These are phyloP conservation scores for Claviceps monticola DNA, from an alignment of 2,329 filamentous ascomycete genomes.

Conservation along the genomic window DNA sequence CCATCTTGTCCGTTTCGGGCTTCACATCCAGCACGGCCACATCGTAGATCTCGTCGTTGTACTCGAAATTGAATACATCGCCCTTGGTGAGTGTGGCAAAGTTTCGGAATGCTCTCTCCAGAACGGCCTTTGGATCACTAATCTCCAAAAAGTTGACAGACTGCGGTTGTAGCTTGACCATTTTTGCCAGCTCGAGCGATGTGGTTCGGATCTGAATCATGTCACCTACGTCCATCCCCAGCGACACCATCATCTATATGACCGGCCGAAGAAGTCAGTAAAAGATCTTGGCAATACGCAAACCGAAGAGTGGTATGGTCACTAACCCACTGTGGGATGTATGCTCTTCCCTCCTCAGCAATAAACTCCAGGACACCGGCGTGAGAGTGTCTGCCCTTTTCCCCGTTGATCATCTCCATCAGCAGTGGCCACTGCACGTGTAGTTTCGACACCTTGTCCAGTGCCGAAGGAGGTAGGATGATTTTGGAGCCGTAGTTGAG, in stretches of 20 bases:
- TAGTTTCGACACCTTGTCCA: slow-evolving; percentile 90
- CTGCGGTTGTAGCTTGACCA: slow-evolving; percentile 95
- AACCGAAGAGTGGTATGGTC: too few species aligned
- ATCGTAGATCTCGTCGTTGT: slow-evolving; percentile 89
- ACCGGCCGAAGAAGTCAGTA: background rate
- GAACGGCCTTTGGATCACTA: slow-evolving; percentile 88
- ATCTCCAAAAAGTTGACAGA: slow-evolving; percentile 90
- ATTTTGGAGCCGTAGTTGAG: slow-evolving; percentile 97
- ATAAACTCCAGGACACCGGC: slow-evolving; percentile 95
- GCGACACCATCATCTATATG: slow-evolving; percentile 76
- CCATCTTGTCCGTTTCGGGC: slow-evolving; percentile 67
- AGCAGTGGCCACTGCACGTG: slow-evolving; percentile 97
- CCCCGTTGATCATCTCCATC: slow-evolving; percentile 88
- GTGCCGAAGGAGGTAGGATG: slow-evolving; percentile 85
- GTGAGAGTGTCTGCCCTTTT: slow-evolving; percentile 68
- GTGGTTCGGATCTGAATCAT: slow-evolving; percentile 92
- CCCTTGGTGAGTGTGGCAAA: slow-evolving; percentile 89
- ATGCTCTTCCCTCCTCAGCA: slow-evolving; percentile 91
- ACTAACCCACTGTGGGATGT: slow-evolving; percentile 84
- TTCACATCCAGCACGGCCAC: slow-evolving; percentile 91
- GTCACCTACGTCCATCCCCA: slow-evolving; percentile 81
- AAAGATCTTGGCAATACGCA: background rate
- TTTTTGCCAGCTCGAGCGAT: slow-evolving; percentile 73
- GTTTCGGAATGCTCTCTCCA: slow-evolving; percentile 92
- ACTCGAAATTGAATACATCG: slow-evolving; percentile 90